A percentile compares a stretch with the other conserved stretches of the same genome.
Conservation (phyloP, 768 basidiomycete genomes). For the Amanita rimosa region DNA sequence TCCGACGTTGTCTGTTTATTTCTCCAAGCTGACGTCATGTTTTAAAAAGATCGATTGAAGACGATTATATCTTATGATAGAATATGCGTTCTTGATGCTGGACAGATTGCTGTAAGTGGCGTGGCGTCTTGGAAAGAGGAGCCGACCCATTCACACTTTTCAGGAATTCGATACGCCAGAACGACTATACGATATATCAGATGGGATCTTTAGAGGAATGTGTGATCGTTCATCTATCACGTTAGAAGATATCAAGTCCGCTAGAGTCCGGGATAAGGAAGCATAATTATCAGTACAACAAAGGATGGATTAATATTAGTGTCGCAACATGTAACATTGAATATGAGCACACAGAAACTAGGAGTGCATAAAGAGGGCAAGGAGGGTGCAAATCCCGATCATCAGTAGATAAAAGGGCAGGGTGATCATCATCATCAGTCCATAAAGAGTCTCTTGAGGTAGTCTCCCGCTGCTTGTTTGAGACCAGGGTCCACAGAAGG, state of each 20-base stretch:
- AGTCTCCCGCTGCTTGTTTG: conserved; percentile 59
- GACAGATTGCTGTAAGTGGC: conserved; percentile 52
- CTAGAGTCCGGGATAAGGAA: conserved; percentile 15
- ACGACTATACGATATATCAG: conserved; percentile 40
- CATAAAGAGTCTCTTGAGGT: conserved; percentile 55
- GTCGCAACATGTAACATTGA: conserved; percentile 1
- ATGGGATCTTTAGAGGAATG: conserved; percentile 78
- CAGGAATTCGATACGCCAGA: conserved; percentile 78
- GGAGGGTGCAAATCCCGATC: background rate
- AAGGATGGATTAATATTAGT: conserved; percentile 2
- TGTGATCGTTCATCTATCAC: conserved; percentile 74
- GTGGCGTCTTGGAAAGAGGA: background rate
- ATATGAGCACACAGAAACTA: conserved; percentile 4
- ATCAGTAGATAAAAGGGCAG: conserved; percentile 8
- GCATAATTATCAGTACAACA: background rate
- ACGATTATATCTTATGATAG: conserved; percentile 87
- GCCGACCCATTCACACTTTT: background rate
- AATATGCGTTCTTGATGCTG: conserved; percentile 80
- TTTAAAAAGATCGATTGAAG: conserved; percentile 54
- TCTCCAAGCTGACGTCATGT: background rate
- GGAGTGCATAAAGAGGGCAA: conserved; percentile 4
- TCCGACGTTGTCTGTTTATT: background rate
- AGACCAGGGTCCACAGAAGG: conserved; percentile 45
- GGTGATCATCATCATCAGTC: conserved; percentile 18
- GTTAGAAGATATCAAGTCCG: conserved; percentile 51